Conservation (phyloP, 1,284 basidiomycete species). For the Erythrobasidium hasegawianum region DNA sequence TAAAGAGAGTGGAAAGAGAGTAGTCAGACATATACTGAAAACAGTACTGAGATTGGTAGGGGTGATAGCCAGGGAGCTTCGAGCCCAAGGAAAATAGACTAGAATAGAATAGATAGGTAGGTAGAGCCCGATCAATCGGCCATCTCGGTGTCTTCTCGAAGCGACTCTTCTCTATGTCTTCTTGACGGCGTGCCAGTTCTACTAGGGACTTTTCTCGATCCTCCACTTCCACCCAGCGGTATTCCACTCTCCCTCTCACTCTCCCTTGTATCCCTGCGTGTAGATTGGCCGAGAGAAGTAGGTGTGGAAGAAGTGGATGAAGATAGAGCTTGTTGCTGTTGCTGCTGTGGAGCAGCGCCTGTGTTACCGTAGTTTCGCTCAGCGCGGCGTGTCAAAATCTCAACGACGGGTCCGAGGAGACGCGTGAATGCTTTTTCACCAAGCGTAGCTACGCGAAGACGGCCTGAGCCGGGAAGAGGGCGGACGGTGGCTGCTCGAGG, state of each 20-base stretch:
- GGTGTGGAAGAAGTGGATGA: not conserved
- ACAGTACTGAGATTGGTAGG: too few relatives aligned
- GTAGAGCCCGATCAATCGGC: not conserved
- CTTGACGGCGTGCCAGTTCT: not conserved
- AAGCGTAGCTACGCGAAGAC: constrained; percentile 85
- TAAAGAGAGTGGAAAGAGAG: too few relatives aligned
- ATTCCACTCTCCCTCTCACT: not conserved
- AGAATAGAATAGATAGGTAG: too few relatives aligned
- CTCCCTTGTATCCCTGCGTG: not conserved
- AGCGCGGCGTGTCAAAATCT: constrained; percentile 31
- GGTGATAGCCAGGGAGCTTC: too few relatives aligned
- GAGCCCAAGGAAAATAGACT: too few relatives aligned
- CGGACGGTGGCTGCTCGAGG: constrained; percentile 92
- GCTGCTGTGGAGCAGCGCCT: not conserved
- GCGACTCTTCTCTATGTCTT: not conserved
- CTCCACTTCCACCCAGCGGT: not conserved
- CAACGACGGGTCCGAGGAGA: constrained; percentile 64
- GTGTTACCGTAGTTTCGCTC: constrained; percentile 22
- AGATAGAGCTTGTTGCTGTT: not conserved
- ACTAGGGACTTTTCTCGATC: not conserved
- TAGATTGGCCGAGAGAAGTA: not conserved
- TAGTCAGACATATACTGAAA: too few relatives aligned
- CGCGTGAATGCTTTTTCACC: constrained; percentile 93
- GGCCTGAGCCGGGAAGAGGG: constrained; percentile 56
- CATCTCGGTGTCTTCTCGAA: not conserved